Evolutionary conservation across 345 rosid species (phyloP).

Genomic region (Sonneratia alba): DNA sequence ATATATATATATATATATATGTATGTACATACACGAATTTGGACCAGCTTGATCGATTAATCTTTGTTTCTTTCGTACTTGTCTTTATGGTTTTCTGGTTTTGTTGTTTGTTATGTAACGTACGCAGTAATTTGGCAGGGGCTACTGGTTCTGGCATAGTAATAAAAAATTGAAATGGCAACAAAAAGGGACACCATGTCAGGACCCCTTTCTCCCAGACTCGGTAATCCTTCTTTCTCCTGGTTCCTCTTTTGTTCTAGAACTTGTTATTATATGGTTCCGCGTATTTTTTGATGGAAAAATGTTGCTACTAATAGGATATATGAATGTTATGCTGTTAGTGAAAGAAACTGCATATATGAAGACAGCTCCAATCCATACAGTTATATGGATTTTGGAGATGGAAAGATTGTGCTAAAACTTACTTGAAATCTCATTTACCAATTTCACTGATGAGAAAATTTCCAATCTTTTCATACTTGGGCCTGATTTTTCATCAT

Average conservation of each 20-base stretch:
- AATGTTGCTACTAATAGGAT: not conserved
- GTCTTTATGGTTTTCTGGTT: not conserved
- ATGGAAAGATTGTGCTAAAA: too few relatives aligned
- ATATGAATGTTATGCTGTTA: not conserved
- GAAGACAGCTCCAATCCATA: not conserved
- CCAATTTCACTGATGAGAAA: too few relatives aligned
- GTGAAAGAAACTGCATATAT: not conserved
- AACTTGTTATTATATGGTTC: not conserved
- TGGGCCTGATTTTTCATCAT: too few relatives aligned
- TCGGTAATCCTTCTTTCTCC: slow-evolving; percentile 2
- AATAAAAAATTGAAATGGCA: not conserved
- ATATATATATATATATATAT: not conserved
- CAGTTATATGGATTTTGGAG: too few relatives aligned
- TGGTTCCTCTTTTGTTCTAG: not conserved
- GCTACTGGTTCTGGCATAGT: slow-evolving; percentile 7
- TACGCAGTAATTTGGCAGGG: slow-evolving; percentile 1
- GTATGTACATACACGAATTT: not conserved
- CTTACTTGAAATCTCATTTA: too few relatives aligned
- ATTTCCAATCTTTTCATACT: too few relatives aligned
- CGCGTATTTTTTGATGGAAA: not conserved
- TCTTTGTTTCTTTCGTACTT: not conserved
- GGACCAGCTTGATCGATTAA: not conserved
- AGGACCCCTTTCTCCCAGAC: slow-evolving; percentile 14
- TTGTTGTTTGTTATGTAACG: not conserved
- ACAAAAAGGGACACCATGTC: slow-evolving; percentile 4